Base-by-base conservation (phyloP, 108 stramenopile genomes). In the Pseudonitzschia delicatissima region DNA sequence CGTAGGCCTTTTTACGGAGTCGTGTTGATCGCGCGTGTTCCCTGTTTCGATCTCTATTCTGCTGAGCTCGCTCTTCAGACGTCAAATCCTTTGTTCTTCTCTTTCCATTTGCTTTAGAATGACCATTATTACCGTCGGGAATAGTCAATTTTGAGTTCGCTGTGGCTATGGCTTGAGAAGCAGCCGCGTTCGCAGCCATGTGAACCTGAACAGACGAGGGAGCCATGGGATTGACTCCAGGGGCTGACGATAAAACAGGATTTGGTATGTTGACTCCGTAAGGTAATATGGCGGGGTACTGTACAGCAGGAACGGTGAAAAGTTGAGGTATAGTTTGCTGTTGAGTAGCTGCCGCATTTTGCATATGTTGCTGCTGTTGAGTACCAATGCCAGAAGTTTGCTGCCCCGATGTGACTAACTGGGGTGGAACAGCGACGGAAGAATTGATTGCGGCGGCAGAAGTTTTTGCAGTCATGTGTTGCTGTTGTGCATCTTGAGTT, bases 11-110 rank as follows among this genome's bases (percentile, higher is more conserved):
- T 75, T 98, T 98, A 5, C 96, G 87, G 7, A 95, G 84, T 34
- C 97, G 82, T 8, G 97, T 97, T 40, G 92, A 96, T 27, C 91
- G 67, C 15, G 97, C 97, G 68, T 98, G 95, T 77, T 95, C 97
- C 28, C 95, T 76, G 71, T 98, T 98, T 17, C 96, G 78, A 65
- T 97, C 95, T 28, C 94, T 83, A 53, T 86, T 84, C 57, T 82
- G 82, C 62, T 88, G 76, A 25, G 82, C 83, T 57, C 81, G 78
- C 74, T 94, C 82, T 59, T 82, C 79, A 42, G 79, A 45, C 6
- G 74, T 79, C 36, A 83, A 51, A 23, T 76, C 73, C n/a, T 48
- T 55, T 27, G 64, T 71, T 45, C 73, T 45, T 45, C 58, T 28
- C n/a, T 36, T 44, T 15, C 57, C 62, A 18, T 45, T 28, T 9